Evolutionary conservation across 345 rosid genomes (phyloP).

Genomic region (Leavenworthia alabamica): DNA sequence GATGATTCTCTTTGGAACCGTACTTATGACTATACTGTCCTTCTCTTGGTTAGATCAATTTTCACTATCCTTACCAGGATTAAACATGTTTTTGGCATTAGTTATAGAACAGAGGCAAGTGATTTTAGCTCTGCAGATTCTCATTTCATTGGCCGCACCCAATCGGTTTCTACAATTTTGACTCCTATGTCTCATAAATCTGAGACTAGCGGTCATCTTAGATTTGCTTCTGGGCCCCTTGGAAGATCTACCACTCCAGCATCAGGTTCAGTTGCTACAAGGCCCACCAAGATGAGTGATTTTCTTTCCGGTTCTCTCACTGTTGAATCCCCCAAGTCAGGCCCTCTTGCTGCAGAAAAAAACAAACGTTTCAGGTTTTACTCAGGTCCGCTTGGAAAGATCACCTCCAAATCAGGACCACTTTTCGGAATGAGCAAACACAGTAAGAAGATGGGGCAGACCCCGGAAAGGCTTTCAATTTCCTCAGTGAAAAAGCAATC

Average conservation of each 20-base stretch:
- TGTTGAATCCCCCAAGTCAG: constrained; percentile 40
- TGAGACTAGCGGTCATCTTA: constrained; percentile 37
- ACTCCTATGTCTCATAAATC: constrained; percentile 54
- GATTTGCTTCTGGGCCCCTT: constrained; percentile 82
- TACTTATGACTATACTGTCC: constrained; percentile 66
- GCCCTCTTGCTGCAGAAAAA: constrained; percentile 38
- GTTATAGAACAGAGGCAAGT: constrained; percentile 34
- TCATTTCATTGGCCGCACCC: constrained; percentile 55
- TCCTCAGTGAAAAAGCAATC: constrained; percentile 42
- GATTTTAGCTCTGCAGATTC: constrained; percentile 40
- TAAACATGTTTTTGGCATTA: constrained; percentile 58
- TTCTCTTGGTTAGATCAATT: constrained; percentile 65
- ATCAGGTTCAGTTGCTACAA: constrained; percentile 41
- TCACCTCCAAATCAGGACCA: constrained; percentile 56
- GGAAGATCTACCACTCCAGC: constrained; percentile 44
- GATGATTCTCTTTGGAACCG: constrained; percentile 81
- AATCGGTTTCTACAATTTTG: constrained; percentile 57
- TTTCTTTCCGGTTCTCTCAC: constrained; percentile 83
- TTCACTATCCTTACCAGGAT: constrained; percentile 69
- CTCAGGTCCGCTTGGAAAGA: constrained; percentile 60
- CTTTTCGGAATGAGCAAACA: constrained; percentile 40
- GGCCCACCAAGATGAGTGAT: constrained; percentile 42
- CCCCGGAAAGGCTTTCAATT: constrained; percentile 35
- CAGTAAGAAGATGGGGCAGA: constrained; percentile 53
- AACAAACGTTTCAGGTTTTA: constrained; percentile 40